Conservation (phyloP, 2,329 filamentous ascomycete genomes). For the Fusarium foetens region DNA sequence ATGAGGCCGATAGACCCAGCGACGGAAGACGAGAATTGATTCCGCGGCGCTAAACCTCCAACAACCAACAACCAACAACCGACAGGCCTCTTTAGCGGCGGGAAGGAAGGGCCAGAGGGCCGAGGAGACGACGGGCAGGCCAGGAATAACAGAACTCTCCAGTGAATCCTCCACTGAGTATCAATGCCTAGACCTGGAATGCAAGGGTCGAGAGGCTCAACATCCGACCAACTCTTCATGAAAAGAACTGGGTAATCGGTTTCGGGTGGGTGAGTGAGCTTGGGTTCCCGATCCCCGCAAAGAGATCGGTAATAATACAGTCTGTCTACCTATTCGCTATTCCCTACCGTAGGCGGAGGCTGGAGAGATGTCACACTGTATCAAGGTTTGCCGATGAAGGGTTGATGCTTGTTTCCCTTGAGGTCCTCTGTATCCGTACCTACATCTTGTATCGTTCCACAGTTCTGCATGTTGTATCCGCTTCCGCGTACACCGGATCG, state of each 20-base stretch:
- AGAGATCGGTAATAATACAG: constrained; percentile 11
- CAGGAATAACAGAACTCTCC: background rate
- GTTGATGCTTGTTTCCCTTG: constrained; percentile 7
- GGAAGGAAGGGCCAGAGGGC: constrained; percentile 33
- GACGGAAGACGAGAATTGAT: constrained; percentile 25
- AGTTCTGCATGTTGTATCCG: background rate
- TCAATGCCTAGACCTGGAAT: background rate
- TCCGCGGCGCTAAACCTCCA: constrained; percentile 36
- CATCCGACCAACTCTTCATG: constrained; percentile 12
- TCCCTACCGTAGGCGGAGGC: background rate
- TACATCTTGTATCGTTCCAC: constrained; percentile 8
- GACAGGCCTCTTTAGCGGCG: constrained; percentile 37
- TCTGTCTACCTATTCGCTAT: background rate
- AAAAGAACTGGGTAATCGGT: background rate
- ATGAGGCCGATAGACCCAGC: constrained; percentile 17
- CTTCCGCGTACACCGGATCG: constrained; percentile 14
- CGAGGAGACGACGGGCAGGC: constrained; percentile 20
- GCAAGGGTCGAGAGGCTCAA: constrained; percentile 30
- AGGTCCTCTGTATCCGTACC: constrained; percentile 6
- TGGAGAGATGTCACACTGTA: constrained; percentile 1
- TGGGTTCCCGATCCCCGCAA: constrained; percentile 13
- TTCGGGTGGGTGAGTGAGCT: constrained; percentile 1
- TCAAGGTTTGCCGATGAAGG: background rate
- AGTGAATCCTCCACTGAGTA: background rate
- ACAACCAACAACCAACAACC: constrained; percentile 16